Evolutionary conservation across 306 rosid species (phyloP).

Genomic region (Vigna radiata): DNA sequence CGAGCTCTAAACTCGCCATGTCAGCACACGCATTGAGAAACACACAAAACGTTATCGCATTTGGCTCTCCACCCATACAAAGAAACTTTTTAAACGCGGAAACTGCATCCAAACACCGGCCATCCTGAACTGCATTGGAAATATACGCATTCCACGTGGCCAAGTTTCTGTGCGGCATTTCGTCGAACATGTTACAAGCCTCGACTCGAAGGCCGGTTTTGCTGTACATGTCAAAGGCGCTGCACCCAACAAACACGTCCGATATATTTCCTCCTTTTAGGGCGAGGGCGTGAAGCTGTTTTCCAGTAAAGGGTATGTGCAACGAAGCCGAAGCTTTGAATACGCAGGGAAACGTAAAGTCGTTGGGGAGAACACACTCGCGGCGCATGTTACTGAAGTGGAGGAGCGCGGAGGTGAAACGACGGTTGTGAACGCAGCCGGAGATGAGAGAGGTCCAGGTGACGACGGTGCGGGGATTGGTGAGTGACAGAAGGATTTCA

Average conservation of each 20-base stretch:
- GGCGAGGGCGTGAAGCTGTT: constrained; percentile 75
- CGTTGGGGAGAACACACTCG: constrained; percentile 68
- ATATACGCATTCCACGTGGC: constrained; percentile 88
- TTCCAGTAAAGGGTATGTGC: constrained; percentile 60
- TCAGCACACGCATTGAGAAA: constrained; percentile 87
- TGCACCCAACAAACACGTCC: constrained; percentile 85
- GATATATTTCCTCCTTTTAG: constrained; percentile 64
- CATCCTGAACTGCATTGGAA: constrained; percentile 73
- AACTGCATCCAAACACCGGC: constrained; percentile 54
- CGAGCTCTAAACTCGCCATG: constrained; percentile 54
- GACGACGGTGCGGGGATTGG: constrained; percentile 71
- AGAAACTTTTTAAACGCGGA: constrained; percentile 64
- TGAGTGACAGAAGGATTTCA: constrained; percentile 63
- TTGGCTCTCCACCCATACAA: constrained; percentile 61
- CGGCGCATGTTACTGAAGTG: constrained; percentile 73
- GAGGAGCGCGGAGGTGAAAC: constrained; percentile 54
- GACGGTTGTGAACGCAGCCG: constrained; percentile 75
- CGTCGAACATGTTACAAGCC: constrained; percentile 70
- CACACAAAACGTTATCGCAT: constrained; percentile 72
- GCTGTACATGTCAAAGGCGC: constrained; percentile 83
- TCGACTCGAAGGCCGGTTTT: constrained; percentile 63
- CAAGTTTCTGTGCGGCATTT: constrained; percentile 76
- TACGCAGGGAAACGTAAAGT: constrained; percentile 83
- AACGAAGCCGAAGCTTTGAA: constrained; percentile 73
- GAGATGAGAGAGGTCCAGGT: constrained; percentile 91